Evolutionary conservation across 805 yeast species (phyloP), one percentile per base, ranked within the genome.

Genomic region (Sporopachydermia quercuum): DNA sequence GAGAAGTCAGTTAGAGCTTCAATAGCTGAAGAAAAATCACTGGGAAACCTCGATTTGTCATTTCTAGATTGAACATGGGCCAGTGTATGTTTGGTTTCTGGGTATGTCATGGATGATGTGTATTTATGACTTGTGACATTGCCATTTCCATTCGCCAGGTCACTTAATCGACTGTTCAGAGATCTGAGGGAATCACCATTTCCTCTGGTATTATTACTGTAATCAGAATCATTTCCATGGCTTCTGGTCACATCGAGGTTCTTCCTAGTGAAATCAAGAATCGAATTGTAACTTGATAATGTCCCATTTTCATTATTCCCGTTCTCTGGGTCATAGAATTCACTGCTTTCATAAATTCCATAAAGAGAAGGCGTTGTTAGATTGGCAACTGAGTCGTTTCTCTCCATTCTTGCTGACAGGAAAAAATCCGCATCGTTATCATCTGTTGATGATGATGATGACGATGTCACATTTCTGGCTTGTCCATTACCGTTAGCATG

Each of bases 331-430:
- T 61, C 57, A 39, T 57, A 16, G 17, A 36, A 14, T 11, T 36
- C 38, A 6, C 27, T 14, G 6, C n/a, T 16, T 58, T 46, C 66
- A 59, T 46, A 68, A 57, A 42, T 49, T 40, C 69, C 68, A 37
- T 68, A 68, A 40, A 65, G 59, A 4, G 65, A 54, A 2, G 71
- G 68, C 38, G 65, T 65, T 39, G 63, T 68, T 42, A 68, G 50
- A 47, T 63, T 57, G 47, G 61, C 41, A 27, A 61, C 57, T 35
- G 66, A 57, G 19, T 37, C 40, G n/a, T 39, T 37, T 37, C 39
- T 3, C 43, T 40, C n/a, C 35, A 34, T 3, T 18, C 15, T 23
- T 17, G 34, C 15, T 23, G 33, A 38, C n/a, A 34, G 34, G n/a
- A n/a, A n/a, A n/a, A n/a, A n/a, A 39, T 15, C 45, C 43, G 5